Evolutionary conservation across 768 basidiomycete species (phyloP).

Genomic region (Solioccasus polychromus): DNA sequence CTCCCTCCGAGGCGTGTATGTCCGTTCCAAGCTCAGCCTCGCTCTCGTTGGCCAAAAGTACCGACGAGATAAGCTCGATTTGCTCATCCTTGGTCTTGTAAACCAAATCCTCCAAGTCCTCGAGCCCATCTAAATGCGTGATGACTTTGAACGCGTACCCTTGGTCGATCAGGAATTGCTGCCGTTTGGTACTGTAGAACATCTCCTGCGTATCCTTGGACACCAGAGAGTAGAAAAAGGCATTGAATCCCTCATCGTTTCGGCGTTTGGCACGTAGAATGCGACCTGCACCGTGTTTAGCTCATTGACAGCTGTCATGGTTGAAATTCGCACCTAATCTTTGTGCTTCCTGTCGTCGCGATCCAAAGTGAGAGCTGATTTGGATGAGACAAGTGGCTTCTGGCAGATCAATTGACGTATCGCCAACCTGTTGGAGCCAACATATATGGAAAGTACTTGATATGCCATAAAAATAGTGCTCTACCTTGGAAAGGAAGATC

Average conservation of each 20-base stretch:
- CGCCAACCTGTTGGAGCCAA: constrained; percentile 68
- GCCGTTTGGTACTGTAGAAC: constrained; percentile 98
- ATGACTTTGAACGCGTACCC: constrained; percentile 99
- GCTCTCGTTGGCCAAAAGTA: constrained; percentile 86
- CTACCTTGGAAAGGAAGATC: constrained; percentile 95
- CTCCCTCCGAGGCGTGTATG: constrained; percentile 78
- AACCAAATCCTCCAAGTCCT: constrained; percentile 81
- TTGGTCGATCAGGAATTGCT: constrained; percentile 98
- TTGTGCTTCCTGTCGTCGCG: constrained; percentile 96
- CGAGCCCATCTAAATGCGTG: constrained; percentile 92
- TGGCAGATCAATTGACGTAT: constrained; percentile 97
- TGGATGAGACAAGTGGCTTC: constrained; percentile 99
- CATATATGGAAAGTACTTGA: constrained; percentile 12
- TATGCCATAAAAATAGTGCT: constrained; percentile 17
- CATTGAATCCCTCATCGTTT: constrained; percentile 99
- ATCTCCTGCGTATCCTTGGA: constrained; percentile 99
- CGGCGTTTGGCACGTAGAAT: constrained; percentile 95
- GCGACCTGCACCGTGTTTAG: constrained; percentile 54
- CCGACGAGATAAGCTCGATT: constrained; percentile 93
- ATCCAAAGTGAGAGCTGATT: constrained; percentile 98
- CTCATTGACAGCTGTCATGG: constrained; percentile 13
- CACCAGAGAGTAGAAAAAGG: constrained; percentile 98
- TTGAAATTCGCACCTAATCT: constrained; percentile 63
- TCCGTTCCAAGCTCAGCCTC: constrained; percentile 88
- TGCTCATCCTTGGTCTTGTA: constrained; percentile 91